Evolutionary conservation across 2,329 filamentous ascomycete species (phyloP), one percentile per base, ranked within the genome.

Genomic region (Stenocarpella maydis): DNA sequence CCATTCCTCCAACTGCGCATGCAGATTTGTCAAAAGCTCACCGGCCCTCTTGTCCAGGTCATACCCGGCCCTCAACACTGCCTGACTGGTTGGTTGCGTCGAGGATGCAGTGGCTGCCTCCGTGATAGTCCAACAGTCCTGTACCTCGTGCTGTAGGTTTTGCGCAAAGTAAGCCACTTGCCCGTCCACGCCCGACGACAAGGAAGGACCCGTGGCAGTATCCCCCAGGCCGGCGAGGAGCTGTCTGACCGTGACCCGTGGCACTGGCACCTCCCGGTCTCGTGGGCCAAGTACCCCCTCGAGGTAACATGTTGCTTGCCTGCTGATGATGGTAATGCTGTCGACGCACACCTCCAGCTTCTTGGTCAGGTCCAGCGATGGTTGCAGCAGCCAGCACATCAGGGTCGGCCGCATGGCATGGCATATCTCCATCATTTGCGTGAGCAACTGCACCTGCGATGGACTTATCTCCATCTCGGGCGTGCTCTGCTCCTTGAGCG

Each of bases 141-240:
- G 75, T 14, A 86, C 80, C 50, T 87, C 85, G 10, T 79, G 77
- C 6, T 80, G 67, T 45, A 87, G 83, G 60, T 80, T 80, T 19
- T 79, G 77, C 8, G 77, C 76, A 67, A 87, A 86, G 50, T 71
- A 78, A 37, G 77, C 74, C 10, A 83, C 74, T 31, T 82, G 76
- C 3, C 78, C 68, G 39, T 80, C 72, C 70, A 39, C 71, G 65
- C 67, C 24, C 4, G 52, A 50, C 17, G 49, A 37, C 12, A 41
- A 6, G 31, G 17, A 41, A 58, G 60, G 65, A 26, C 37, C 55
- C 14, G 50, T 26, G 14, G n/a, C 26, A 15, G 54, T 49, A n/a
- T 67, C 53, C n/a, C 4, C 31, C n/a, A 49, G 66, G 19, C 39
- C 43, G 37, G 47, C 28, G 15, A 71, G 49, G 21, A 71, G 60